Conservation (phyloP, 495 filamentous ascomycete genomes). For the Astrocystis sublimbata region DNA sequence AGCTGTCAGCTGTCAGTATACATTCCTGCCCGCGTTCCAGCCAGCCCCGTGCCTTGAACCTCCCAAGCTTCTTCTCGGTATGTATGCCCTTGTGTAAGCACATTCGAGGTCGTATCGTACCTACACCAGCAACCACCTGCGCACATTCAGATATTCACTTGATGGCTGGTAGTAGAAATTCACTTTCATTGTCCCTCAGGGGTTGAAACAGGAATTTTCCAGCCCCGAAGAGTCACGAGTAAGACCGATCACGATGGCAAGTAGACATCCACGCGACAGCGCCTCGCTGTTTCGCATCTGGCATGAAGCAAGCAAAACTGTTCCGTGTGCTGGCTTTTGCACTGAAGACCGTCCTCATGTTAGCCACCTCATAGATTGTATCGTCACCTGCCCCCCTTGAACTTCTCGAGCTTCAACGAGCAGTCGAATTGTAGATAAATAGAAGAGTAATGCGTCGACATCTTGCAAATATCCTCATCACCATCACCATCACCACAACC, state of each 20-base stretch:
- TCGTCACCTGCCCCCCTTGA: conserved; percentile 4
- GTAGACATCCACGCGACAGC: neutral
- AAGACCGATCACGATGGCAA: neutral
- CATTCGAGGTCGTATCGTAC: no score
- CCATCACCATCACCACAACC: no score
- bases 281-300: neutral
- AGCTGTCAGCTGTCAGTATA: no score
- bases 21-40: no score
- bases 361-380: conserved; percentile 14
- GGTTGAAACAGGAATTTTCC: neutral
- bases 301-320: neutral
- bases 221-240: neutral
- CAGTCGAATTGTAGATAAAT: conserved; percentile 4
- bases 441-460: conserved; percentile 20
- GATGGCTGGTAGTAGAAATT: no score
- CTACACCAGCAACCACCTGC: no score
- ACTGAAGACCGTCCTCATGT: neutral
- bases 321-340: no score
- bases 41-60: no score
- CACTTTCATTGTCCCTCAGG: neutral
- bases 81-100: no score
- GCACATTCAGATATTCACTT: neutral
- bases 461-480: no score
- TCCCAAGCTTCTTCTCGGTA: no score
- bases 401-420: neutral